Percentiles rank a stretch among this genome's conserved stretches.
phyloP scores from a whole-genome alignment of 257 asterid genomes.

The Eustoma russellianum region DNA sequence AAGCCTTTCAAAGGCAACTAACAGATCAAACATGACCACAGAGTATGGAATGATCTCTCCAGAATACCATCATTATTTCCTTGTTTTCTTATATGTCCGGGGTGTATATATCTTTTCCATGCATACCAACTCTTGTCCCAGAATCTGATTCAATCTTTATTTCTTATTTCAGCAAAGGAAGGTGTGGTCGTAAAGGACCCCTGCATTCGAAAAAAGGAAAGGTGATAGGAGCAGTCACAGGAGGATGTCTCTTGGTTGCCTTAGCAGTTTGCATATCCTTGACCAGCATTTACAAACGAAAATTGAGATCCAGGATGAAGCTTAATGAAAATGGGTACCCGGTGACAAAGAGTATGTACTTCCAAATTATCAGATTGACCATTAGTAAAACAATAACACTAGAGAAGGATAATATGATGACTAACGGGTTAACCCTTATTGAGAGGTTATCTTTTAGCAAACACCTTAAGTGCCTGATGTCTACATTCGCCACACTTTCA shows the following conservation, averaged over 20 bases:
- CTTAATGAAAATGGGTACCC: constrained; percentile 33
- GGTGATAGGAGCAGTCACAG: constrained; percentile 38
- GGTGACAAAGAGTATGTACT: constrained; percentile 59
- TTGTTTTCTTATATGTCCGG: too few relatives aligned
- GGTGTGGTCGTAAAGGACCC: constrained; percentile 23
- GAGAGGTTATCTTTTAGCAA: too few relatives aligned
- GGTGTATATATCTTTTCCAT: too few relatives aligned
- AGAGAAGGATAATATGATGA: too few relatives aligned
- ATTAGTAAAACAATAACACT: not conserved
- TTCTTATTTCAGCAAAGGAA: constrained; percentile 37
- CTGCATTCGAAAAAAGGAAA: constrained; percentile 25
- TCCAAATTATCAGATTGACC: not conserved
- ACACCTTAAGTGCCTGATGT: too few relatives aligned
- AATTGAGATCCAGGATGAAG: constrained; percentile 17
- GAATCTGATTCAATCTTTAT: constrained; percentile 16
- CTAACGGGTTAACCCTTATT: too few relatives aligned
- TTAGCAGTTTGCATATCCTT: constrained; percentile 24
- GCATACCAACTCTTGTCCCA: too few relatives aligned
- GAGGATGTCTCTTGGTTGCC: constrained; percentile 34
- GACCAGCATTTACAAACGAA: constrained; percentile 31
- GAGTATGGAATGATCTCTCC: constrained; percentile 40
- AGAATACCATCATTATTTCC: not conserved
- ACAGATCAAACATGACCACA: constrained; percentile 36
- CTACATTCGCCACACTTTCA: too few relatives aligned
- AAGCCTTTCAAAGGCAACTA: constrained; percentile 23